Percentiles rank a stretch among this genome's conserved stretches.
These are phyloP conservation scores for Arxiozyma heterogenica DNA, from an alignment of 1,139 yeast genomes.

Conservation along the genomic window DNA sequence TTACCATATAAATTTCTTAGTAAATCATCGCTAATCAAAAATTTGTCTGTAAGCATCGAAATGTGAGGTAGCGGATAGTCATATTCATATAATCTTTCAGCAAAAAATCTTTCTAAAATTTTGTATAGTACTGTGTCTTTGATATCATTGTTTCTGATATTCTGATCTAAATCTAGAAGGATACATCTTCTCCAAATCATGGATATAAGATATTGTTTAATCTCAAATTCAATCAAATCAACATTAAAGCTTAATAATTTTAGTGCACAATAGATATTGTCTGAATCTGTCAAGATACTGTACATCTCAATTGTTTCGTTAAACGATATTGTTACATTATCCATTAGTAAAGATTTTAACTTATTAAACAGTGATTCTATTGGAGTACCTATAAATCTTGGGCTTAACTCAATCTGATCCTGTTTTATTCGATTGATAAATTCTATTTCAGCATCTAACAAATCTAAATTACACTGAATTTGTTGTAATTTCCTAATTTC, in stretches of 20 bases:
- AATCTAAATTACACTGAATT: conserved; percentile 42
- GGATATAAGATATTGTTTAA: conserved; percentile 28
- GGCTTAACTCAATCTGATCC: conserved; percentile 14
- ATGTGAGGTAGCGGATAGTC: conserved; percentile 28
- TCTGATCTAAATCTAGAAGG: conserved; percentile 27
- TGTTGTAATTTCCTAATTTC: conserved; percentile 20
- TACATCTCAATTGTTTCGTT: conserved; percentile 48
- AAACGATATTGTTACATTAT: conserved; percentile 35
- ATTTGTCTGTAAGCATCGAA: conserved; percentile 11
- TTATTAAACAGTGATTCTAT: conserved; percentile 14
- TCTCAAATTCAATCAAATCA: conserved; percentile 27
- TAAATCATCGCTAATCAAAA: conserved; percentile 15
- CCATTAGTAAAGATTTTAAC: conserved; percentile 12
- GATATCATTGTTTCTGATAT: neutral
- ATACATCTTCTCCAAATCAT: conserved; percentile 59
- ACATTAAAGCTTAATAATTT: conserved; percentile 34
- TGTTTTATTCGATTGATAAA: conserved; percentile 33
- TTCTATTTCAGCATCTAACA: conserved; percentile 41
- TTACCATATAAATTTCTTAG: conserved; percentile 19
- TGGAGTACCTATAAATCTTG: conserved; percentile 11
- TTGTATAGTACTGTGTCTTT: conserved; percentile 24
- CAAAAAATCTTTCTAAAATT: conserved; percentile 34
- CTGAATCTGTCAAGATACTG: conserved; percentile 36
- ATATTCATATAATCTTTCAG: conserved; percentile 28
- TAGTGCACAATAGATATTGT: conserved; percentile 37